Evolutionary conservation across 2,329 filamentous ascomycete genomes (phyloP).

Genomic region (Pseudogymnoascus sp.): DNA sequence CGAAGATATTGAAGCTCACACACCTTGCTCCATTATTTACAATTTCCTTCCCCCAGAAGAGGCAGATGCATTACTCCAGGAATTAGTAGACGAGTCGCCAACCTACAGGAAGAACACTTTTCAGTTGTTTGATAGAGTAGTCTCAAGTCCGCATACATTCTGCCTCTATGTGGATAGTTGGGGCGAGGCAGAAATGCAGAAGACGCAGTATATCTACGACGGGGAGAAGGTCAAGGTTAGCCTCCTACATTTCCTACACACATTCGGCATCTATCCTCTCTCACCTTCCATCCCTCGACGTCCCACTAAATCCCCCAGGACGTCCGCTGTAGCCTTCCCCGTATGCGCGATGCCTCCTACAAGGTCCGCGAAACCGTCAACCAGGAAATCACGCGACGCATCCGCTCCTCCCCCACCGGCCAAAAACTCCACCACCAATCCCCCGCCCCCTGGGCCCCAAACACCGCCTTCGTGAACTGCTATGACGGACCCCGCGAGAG

Average conservation of each 20-base stretch:
- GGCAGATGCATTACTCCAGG: constrained; percentile 65
- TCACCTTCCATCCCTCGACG: neutral
- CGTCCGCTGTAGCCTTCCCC: constrained; percentile 66
- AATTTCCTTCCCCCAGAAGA: constrained; percentile 70
- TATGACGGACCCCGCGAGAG: constrained; percentile 74
- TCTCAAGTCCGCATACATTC: constrained; percentile 75
- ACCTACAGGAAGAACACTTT: constrained; percentile 67
- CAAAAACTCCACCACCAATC: constrained; percentile 71
- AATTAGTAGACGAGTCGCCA: constrained; percentile 66
- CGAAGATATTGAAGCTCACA: constrained; percentile 70
- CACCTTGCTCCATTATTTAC: constrained; percentile 85
- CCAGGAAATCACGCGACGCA: constrained; percentile 62
- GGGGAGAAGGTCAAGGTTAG: constrained; percentile 36
- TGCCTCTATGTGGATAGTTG: constrained; percentile 74
- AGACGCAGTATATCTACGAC: constrained; percentile 78
- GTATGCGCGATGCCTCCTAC: constrained; percentile 61
- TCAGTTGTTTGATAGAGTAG: constrained; percentile 80
- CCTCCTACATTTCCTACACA: neutral
- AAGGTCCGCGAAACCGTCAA: constrained; percentile 73
- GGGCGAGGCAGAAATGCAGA: constrained; percentile 61
- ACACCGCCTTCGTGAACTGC: constrained; percentile 91
- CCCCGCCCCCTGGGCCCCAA: constrained; percentile 66
- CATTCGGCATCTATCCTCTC: neutral
- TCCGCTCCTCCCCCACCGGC: constrained; percentile 53
- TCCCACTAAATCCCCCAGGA: constrained; percentile 40